These are phyloP conservation scores for Pseudogymnoascus sp. DNA, from an alignment of 2,329 filamentous ascomycete genomes.

Conservation along the genomic window DNA sequence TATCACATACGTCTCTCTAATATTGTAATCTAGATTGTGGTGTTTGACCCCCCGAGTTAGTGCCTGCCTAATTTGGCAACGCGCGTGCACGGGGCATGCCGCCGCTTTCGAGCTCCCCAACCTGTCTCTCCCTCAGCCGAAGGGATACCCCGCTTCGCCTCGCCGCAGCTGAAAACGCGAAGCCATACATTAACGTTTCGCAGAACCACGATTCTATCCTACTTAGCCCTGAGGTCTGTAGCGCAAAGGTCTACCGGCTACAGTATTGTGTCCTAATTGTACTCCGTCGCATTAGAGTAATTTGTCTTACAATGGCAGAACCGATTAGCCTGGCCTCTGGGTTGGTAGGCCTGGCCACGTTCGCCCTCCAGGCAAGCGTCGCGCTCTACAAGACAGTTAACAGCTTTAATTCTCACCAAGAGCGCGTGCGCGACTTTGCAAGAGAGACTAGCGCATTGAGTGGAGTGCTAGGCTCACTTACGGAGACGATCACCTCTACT, in stretches of 20 bases:
- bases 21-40: too few species aligned
- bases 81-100: too few species aligned
- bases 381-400: slow-evolving; percentile 32
- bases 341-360: slow-evolving; percentile 30
- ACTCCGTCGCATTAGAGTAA: neutral
- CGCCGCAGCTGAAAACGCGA: neutral
- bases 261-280: neutral
- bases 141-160: neutral
- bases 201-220: neutral
- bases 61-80: too few species aligned
- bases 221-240: neutral
- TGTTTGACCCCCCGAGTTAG: too few species aligned
- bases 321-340: slow-evolving; percentile 33
- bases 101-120: too few species aligned
- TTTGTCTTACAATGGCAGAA: slow-evolving; percentile 18
- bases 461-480: slow-evolving; percentile 31
- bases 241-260: neutral
- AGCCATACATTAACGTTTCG: neutral
- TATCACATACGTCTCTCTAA: too few species aligned
- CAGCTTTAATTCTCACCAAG: slow-evolving; percentile 33
- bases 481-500: slow-evolving; percentile 23
- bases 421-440: slow-evolving; percentile 34
- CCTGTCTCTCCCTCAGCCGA: neutral
- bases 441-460: slow-evolving; percentile 35
- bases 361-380: slow-evolving; percentile 34